Base-by-base conservation (phyloP, 1,139 yeast genomes). In the Nakaseomyces glabratus region DNA sequence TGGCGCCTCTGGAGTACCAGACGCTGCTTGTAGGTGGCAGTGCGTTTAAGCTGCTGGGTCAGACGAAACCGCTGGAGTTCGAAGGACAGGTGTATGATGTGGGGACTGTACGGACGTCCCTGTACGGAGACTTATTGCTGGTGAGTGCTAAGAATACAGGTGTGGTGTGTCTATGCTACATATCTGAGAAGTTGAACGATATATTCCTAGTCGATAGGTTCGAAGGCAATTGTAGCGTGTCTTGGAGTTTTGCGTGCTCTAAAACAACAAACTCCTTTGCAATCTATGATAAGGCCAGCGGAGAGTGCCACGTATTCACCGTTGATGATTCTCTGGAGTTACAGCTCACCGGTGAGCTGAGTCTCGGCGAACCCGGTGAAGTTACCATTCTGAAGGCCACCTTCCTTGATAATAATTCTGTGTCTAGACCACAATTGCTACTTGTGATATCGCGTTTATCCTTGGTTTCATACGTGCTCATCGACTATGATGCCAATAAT, bases 101-200 rank as follows among this genome's bases (percentile, higher is more conserved):
- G 2, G 21, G 6, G 13, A 11, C 30, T 8, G 8, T 26, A 3
- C 15, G 9, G 12, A n/a, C 13, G 4, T 14, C 17, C 4, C 21
- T 20, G 7, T 11, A 11, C 21, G 30, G 30, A 8, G 30, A 26
- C 11, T 18, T 26, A 9, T 21, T 26, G 8, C 4, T 26, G 10
- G 13, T 26, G 6, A 26, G 30, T 26, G 30, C 17, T 8, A 14
- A 15, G 21, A 17, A 26, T n/a, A 26, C 30, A 4, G 30, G 30
- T 5, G 18, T 5, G 15, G 30, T 26, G 14, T 18, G 18, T n/a
- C 4, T 17, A 12, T 17, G 21, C 10, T 26, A n/a, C 18, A 15
- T 21, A 2, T 26, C 30, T 10, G 7, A 7, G 21, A 11, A 3
- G 7, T 10, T 26, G 4, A 26, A 26, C 30, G 18, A 26, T 14